Base-by-base conservation (phyloP, 192 early-diverging fungal species). In the Coemansia sp. region DNA sequence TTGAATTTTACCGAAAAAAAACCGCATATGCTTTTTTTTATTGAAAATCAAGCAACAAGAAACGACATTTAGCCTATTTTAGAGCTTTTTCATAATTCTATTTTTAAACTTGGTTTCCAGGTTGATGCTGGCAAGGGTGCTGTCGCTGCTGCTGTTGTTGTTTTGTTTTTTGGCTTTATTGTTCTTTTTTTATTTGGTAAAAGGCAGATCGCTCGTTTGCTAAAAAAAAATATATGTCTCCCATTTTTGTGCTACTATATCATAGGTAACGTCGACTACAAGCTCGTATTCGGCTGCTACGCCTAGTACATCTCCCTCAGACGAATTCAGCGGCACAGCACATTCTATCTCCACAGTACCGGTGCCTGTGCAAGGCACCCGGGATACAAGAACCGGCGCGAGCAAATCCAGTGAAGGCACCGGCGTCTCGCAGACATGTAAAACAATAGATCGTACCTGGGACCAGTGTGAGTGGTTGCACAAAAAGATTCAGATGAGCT, bases 401-500 rank as follows among this genome's bases (percentile, higher is more conserved):
- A 42, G 31, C 34, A 55, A 33, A 31, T 6, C 34, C 33, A 22
- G 22, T 1, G 38, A 22, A n/a, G n/a, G 6, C 12, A 22, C 34
- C 31, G 50, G 6, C n/a, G 38, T 28, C 30, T 51, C 60, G 32
- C 45, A 32, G 5, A 34, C 68, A 32, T 74, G 66, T n/a, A 61
- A 72, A 49, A 75, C 69, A 16, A 61, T 81, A 25, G 73, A 75
- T 30, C 78, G 78, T 22, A 72, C 78, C 2, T 81, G 78, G 78
- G 78, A 60, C 33, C 78, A 81, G 64, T 75, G 78, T 66, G 73
- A 81, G 51, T 81, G 78, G 78, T 56, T 81, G 60, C 69, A 81
- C 17, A 61, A 75, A 22, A 72, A 64, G 48, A 68, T 81, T 5
- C 56, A 50, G 20, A 65, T 64, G 12, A 72, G 73, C 56, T 69